Evolutionary conservation across 116 monocot genomes (phyloP).

Genomic region (Iris pallida): DNA sequence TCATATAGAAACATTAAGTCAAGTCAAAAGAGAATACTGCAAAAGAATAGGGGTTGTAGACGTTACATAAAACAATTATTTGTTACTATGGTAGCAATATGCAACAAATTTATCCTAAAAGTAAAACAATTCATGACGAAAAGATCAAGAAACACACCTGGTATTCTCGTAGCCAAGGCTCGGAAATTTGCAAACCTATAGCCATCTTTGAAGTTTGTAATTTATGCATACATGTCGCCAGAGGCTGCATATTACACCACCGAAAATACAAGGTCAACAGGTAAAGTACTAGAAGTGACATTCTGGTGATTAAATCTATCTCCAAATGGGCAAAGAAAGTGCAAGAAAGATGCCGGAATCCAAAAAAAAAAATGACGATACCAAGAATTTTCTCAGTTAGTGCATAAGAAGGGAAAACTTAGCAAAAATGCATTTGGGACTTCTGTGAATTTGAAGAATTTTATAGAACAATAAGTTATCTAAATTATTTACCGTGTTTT

Average conservation of each 20-base stretch:
- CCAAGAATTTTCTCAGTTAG: too few relatives aligned
- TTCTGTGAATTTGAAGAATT: too few relatives aligned
- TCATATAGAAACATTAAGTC: too few relatives aligned
- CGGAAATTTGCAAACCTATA: conserved; percentile 69
- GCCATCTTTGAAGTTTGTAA: conserved; percentile 73
- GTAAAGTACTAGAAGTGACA: background rate
- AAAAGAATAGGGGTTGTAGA: background rate
- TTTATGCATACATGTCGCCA: conserved; percentile 81
- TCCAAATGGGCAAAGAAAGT: too few relatives aligned
- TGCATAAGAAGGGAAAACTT: too few relatives aligned
- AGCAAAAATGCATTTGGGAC: too few relatives aligned
- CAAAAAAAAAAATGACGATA: too few relatives aligned
- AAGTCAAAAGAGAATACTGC: background rate
- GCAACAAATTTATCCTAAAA: background rate
- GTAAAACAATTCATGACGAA: background rate
- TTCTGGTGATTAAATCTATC: too few relatives aligned
- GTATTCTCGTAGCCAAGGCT: conserved; percentile 94
- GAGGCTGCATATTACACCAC: conserved; percentile 52
- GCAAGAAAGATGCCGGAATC: too few relatives aligned
- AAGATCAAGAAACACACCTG: conserved; percentile 44
- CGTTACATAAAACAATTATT: background rate
- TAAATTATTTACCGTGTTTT: too few relatives aligned
- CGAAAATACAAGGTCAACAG: conserved; percentile 3
- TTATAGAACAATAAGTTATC: too few relatives aligned
- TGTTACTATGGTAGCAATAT: too few relatives aligned